Evolutionary conservation across 2,329 filamentous ascomycete genomes (phyloP).

Genomic region (Chaetoscypha palmicola): DNA sequence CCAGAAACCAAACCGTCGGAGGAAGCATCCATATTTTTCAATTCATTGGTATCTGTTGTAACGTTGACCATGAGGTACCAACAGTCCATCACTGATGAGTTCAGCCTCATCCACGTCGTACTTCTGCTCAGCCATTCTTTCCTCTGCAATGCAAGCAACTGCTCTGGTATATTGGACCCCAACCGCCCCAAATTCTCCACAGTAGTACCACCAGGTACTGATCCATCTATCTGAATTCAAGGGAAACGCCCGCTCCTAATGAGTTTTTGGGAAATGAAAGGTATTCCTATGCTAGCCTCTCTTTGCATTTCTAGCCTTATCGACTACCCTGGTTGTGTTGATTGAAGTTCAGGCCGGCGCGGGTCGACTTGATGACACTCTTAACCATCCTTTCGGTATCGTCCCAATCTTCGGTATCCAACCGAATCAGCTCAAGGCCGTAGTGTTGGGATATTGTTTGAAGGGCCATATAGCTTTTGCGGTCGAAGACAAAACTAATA

Average conservation of each 20-base stretch:
- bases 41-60: background rate
- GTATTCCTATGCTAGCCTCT: too few species aligned
- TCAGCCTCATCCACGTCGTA: background rate
- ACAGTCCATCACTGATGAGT: background rate
- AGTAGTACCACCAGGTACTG: too few species aligned
- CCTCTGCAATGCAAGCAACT: background rate
- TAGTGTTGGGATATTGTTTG: slow-evolving; percentile 75
- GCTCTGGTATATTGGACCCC: background rate
- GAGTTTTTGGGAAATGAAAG: background rate
- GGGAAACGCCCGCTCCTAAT: background rate
- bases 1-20: too few species aligned
- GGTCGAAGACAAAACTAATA: slow-evolving; percentile 88
- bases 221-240: background rate
- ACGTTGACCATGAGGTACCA: background rate
- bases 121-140: slow-evolving; percentile 1
- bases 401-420: slow-evolving; percentile 88
- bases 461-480: slow-evolving; percentile 71
- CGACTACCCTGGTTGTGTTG: too few species aligned
- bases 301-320: too few species aligned
- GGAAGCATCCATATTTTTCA: too few species aligned
- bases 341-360: slow-evolving; percentile 46
- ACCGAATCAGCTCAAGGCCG: slow-evolving; percentile 69
- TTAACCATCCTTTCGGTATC: slow-evolving; percentile 77
- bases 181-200: background rate
- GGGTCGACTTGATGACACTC: slow-evolving; percentile 66